Base-by-base conservation (phyloP, 306 rosid genomes). In the Hylodesmum podocarpum region DNA sequence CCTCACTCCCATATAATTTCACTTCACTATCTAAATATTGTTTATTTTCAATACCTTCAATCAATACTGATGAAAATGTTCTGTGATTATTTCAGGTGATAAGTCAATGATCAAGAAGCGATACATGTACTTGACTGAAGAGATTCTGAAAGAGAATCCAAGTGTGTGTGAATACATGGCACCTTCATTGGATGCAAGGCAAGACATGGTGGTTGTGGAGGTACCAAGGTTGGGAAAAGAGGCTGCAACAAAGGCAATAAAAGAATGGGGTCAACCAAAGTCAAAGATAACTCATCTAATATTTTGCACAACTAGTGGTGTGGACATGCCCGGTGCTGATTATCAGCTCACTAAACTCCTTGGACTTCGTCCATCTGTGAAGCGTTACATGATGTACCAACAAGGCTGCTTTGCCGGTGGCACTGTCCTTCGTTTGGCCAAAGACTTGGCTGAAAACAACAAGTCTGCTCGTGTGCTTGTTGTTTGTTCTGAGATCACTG, bases 331-430 rank as follows among this genome's bases (percentile, higher is more conserved):
- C 0, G 80, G 84, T 37, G 80, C 80, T 21, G 80, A 80, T 34
- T 80, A 80, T 22, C 79, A 80, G 12, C 76, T 80, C 31, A 73
- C 84, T 0, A 80, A 72, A 59, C 79, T 80, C n/a, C 7, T 73
- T 0, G 80, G 70, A 2, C 80, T 80, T 33, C 75, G 75, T 22
- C 70, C 80, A 5, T 73, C 53, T 0, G 80, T 80, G 18, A 80
- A 80, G 24, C 84, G 76, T 53, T 72, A 64, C 68, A 80, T 80
- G 84, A 72, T 80, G 84, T 80, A 80, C 76, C 80, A 80, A 29
- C 83, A 70, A 71, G 83, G 77, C 3, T 78, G 82, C 19, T 70
- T 66, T 15, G 75, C 81, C 5, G 69, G 75, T 77, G 81, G 81
- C 33, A 77, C 75, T 3, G 75, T 77, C 0, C 81, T 77, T 18